Evolutionary conservation across 2,329 filamentous ascomycete genomes (phyloP), one percentile per base, ranked within the genome.

Genomic region (Fusarium gaditjirri): DNA sequence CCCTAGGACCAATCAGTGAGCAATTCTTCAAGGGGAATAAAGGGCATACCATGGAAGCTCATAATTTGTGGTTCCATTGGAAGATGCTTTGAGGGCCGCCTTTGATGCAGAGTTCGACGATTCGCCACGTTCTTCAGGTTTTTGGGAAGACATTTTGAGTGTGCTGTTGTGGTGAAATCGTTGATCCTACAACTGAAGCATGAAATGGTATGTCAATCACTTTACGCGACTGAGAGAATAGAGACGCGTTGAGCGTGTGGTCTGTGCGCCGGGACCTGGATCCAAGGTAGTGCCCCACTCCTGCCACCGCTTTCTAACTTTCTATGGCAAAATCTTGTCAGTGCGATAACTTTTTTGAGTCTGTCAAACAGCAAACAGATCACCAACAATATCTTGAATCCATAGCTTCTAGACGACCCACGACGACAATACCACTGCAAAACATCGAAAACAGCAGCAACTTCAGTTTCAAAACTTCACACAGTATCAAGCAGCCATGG

Each of bases 11-110:
- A 73, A 70, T 74, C 68, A 77, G 72, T 75, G 60, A 78, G 68
- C 49, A 44, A 62, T 50, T 42, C 42, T 14, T 55, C 25, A 35
- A 68, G 41, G 27, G 43, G 46, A 31, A 33, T 58, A 17, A 35
- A 36, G 33, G 38, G 75, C 81, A 65, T 84, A 94, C 93, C 93
- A 96, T 83, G 93, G 93, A 62, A 96, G 85, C 81, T 96, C 93
- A 76, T 94, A 95, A 73, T 85, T 89, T 14, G 84, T 71, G 25
- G 83, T 82, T 52, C 85, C 87, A 73, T 86, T 89, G 8, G 86
- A 80, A 29, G 84, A 84, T 9, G 85, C 80, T 25, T 84, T 84
- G 46, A 89, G 77, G 4, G 85, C 86, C 74, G 88, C 87, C 76
- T 90, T 91, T 49, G 86, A 84, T 27, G 87, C 88, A 43, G 89